Base-by-base conservation (phyloP, 2,329 filamentous ascomycete genomes). In the Cladophialophora psammophila region DNA sequence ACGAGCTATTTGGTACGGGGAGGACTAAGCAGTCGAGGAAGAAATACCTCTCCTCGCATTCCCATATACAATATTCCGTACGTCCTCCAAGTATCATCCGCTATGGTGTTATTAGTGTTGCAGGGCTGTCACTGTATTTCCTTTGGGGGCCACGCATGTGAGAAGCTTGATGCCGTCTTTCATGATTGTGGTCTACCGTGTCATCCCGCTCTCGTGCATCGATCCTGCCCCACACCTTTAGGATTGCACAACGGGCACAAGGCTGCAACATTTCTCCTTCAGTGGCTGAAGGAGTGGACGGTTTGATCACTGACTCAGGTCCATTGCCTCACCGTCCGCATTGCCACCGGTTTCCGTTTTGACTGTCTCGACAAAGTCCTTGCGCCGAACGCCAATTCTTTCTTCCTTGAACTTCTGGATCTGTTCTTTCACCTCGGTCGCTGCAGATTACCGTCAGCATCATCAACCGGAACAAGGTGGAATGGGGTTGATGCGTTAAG, bases 341-440 rank as follows among this genome's bases (percentile, higher is more conserved):
- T 55, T 64, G 31, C 60, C 63, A 31, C 50, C 61, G n/a, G 60
- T 34, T 59, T 69, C 69, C 1, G 65, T 69, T 53, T 69, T 70
- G n/a, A 73, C 70, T 2, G 72, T 73, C 58, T 73, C 71, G 7
- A 73, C 73, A 61, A 74, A 74, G 36, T 71, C 74, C 55, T 71
- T 72, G 70, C 79, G 83, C 69, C 61, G 64, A 7, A 78, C 79
- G 36, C 82, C 79, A 70, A 83, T 81, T 74, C 82, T 82, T 74
- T 88, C 84, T 2, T 80, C 79, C 74, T 85, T 88, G 80, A 88
- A 91, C 1, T 80, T 81, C 69, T 85, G 81, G 69, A 91, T 90
- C 77, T 85, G 83, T 53, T 82, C 82, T 74, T 86, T 87, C 71
- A 90, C 77, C 56, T 86, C 85, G 36, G 78, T 80, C 72, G 85